Percentiles rank a stretch among this genome's conserved stretches.
Evolutionary conservation across 306 rosid species (phyloP).

Genomic region (Malus orientalis): DNA sequence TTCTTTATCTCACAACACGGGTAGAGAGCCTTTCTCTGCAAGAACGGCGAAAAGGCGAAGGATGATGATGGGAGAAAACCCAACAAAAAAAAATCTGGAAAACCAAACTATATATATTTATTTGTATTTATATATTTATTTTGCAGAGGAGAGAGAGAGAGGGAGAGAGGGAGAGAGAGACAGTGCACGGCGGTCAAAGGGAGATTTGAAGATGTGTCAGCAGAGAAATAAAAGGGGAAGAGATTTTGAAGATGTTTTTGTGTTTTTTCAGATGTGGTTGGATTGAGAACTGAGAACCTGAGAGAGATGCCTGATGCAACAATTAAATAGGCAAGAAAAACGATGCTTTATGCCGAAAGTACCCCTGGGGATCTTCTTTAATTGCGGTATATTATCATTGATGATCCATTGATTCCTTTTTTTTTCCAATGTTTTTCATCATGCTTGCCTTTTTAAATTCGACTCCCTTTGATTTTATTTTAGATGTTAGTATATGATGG

Average conservation of each 20-base stretch:
- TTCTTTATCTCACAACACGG: neutral
- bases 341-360: conserved; percentile 5
- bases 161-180: conserved; percentile 2
- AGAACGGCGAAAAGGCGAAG: conserved; percentile 63
- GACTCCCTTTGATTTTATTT: neutral
- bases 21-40: conserved; percentile 39
- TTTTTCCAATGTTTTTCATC: neutral
- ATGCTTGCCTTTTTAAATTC: neutral
- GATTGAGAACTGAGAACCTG: neutral
- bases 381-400: conserved; percentile 12
- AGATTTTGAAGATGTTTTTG: neutral
- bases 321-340: neutral
- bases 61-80: conserved; percentile 26
- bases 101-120: neutral
- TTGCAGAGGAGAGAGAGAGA: neutral
- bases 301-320: neutral
- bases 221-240: neutral
- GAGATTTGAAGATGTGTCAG: conserved; percentile 48
- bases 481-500: neutral
- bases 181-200: conserved; percentile 77
- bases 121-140: neutral
- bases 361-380: conserved; percentile 18
- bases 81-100: neutral
- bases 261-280: neutral
- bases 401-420: neutral